Base-by-base conservation (phyloP, 2,329 filamentous ascomycete genomes). In the Lachnellula subtilissima region DNA sequence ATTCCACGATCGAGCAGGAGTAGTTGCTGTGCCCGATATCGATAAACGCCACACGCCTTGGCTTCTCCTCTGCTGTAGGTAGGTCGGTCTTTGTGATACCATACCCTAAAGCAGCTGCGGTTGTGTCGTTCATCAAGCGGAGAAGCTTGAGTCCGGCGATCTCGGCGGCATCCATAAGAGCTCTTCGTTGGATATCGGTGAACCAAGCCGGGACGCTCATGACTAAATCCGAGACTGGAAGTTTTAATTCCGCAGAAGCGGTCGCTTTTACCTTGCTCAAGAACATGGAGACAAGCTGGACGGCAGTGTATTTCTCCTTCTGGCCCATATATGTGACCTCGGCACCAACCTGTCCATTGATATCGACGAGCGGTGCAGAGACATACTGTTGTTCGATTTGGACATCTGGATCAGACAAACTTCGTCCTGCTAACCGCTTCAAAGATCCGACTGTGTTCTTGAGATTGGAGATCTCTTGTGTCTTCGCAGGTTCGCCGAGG, bases 11-110 rank as follows among this genome's bases (percentile, higher is more conserved):
- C 61, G 92, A 93, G 75, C 83, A 87, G 57, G 92, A 95, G 81
- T 95, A 97, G 80, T 94, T 94, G 79, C 88, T 93, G 83, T 97
- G 88, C 64, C 94, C 94, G 65, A 99, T 89, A 74, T 99, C 94
- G 75, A 99, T 77, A 69, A 99, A 97, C 65, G 84, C 86, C 54
- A 97, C 91, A 55, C 93, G 85, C 70, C 89, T 86, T 59, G 94
- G 92, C 79, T 91, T 91, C 84, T 97, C 92, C 69, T 97, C 94
- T 43, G 87, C 81, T 28, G 79, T 78, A 56, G 92, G 94, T 36
- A 99, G 85, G 73, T 99, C 94, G 60, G 92, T 82, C 82, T 99
- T 97, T 69, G 94, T 97, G 78, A 99, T 97, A 73, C 94, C 94
- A 74, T 91, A 99, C 64, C 94, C 94, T 47, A 99, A 86, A 61